Evolutionary conservation across 208 protist genomes (phyloP).

Genomic region (Zelonia costaricensis): DNA sequence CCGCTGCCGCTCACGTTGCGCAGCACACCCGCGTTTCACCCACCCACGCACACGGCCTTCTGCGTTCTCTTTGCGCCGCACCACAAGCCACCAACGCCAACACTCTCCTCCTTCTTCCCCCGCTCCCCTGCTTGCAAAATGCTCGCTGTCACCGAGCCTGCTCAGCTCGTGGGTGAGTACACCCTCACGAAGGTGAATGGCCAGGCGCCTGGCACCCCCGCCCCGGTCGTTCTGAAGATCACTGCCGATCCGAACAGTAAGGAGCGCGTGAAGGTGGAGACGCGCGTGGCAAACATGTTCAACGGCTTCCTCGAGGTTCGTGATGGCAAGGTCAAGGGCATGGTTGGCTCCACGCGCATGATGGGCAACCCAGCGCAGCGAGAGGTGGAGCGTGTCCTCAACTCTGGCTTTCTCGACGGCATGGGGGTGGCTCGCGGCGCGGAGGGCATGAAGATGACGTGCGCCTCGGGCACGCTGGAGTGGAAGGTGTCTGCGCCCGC

Average conservation of each 20-base stretch:
- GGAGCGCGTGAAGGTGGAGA: slow-evolving; percentile 10
- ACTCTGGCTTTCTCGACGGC: slow-evolving; percentile 33
- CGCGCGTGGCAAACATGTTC: slow-evolving; percentile 44
- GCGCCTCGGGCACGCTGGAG: slow-evolving; percentile 29
- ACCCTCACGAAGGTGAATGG: slow-evolving; percentile 35
- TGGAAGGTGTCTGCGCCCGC: slow-evolving; percentile 9
- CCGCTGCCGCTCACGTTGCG: too few species aligned
- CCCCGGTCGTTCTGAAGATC: slow-evolving; percentile 14
- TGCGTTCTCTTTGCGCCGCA: too few species aligned
- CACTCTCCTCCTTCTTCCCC: neutral
- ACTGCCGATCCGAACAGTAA: neutral
- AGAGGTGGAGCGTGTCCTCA: slow-evolving; percentile 45
- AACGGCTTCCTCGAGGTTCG: slow-evolving; percentile 21
- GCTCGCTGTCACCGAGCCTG: neutral
- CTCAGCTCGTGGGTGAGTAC: slow-evolving; percentile 22
- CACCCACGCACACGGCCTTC: too few species aligned
- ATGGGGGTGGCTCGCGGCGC: slow-evolving; percentile 30
- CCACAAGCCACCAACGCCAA: too few species aligned
- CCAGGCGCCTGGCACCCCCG: slow-evolving; percentile 8
- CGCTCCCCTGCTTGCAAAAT: neutral
- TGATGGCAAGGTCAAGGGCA: slow-evolving; percentile 39
- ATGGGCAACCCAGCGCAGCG: slow-evolving; percentile 34
- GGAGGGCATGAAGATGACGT: slow-evolving; percentile 31
- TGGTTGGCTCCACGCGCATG: slow-evolving; percentile 39
- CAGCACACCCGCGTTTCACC: too few species aligned